Evolutionary conservation across 2,329 filamentous ascomycete species (phyloP), one percentile per base, ranked within the genome.

Genomic region (Verticillium longisporum): DNA sequence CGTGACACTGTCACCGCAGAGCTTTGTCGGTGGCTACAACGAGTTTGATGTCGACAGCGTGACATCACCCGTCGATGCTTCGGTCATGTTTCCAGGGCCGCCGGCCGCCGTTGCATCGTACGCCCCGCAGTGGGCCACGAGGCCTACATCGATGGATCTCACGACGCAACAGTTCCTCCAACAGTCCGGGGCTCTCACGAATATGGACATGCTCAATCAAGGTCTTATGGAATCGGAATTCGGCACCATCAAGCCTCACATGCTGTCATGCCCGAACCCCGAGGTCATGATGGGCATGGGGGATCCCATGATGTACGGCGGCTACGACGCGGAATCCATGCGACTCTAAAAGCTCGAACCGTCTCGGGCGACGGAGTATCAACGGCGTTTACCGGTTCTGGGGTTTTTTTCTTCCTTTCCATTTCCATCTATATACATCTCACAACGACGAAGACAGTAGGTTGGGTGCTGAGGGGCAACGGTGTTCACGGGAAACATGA

Each of bases 261-360:
- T 82, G 55, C 73, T 85, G 54, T 79, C 79, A 41, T 80, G 80
- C 65, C 72, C 78, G 53, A 81, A 83, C 59, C 76, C 80, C 1
- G 81, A 83, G 55, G 79, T 81, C 7, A 85, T 85, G 82, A 75
- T 85, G 69, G 80, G 82, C 18, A 78, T 83, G 68, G 79, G 77
- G 18, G 83, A 86, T 63, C 82, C 83, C 1, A 85, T 85, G 82
- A 84, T 86, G 61, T 85, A 80, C 66, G 75, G 78, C 3, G 79
- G 80, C 55, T 83, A 79, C 67, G 80, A 82, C 61, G 74, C 73
- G 61, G 79, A 81, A 57, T 63, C 70, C 21, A 71, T 80, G 68
- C 69, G 76, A 63, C 68, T 80, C 55, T 80, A 66, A 73, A 15
- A 14, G 41, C 10, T 10, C 2, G n/a, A 36, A 36, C 34, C 34